Base-by-base conservation (phyloP, 164 flowering plant species). In the Aristolochia contorta region DNA sequence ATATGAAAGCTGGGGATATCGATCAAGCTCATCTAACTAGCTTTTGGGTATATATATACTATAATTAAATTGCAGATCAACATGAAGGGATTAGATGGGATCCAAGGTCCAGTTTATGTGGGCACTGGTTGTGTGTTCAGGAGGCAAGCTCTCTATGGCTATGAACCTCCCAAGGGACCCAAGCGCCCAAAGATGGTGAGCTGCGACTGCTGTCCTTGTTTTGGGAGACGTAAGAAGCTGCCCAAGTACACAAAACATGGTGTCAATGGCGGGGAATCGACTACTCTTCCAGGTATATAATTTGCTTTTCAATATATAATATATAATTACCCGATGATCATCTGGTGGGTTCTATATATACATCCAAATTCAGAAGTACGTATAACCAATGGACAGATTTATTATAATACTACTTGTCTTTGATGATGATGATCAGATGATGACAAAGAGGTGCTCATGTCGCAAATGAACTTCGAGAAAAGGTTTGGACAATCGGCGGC, bases 1-100 rank as follows among this genome's bases (percentile, higher is more conserved):
- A n/a, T n/a, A n/a, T n/a, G n/a, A n/a, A n/a, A n/a, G n/a, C n/a
- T n/a, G n/a, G n/a, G n/a, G n/a, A n/a, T n/a, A n/a, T n/a, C n/a
- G n/a, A n/a, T n/a, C n/a, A n/a, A n/a, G n/a, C n/a, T n/a, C n/a
- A n/a, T n/a, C n/a, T n/a, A n/a, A n/a, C n/a, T n/a, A n/a, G n/a
- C n/a, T n/a, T n/a, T n/a, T n/a, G n/a, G n/a, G n/a, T n/a, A n/a
- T n/a, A n/a, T n/a, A n/a, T n/a, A n/a, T n/a, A n/a, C n/a, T n/a
- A n/a, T n/a, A n/a, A n/a, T n/a, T n/a, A n/a, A n/a, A n/a, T n/a
- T 78, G 66, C 83, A 93, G 98, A 93, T 93, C 54, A 93, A 89
- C 82, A 85, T 93, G 96, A 89, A 85, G 71, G 98, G 98, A 33
- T 71, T 92, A 47, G 98, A 92, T 72, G 98, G 98, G 60, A 76